phyloP scores from a whole-genome alignment of 2,329 filamentous ascomycete species.

The Colletotrichum graminicola region DNA sequence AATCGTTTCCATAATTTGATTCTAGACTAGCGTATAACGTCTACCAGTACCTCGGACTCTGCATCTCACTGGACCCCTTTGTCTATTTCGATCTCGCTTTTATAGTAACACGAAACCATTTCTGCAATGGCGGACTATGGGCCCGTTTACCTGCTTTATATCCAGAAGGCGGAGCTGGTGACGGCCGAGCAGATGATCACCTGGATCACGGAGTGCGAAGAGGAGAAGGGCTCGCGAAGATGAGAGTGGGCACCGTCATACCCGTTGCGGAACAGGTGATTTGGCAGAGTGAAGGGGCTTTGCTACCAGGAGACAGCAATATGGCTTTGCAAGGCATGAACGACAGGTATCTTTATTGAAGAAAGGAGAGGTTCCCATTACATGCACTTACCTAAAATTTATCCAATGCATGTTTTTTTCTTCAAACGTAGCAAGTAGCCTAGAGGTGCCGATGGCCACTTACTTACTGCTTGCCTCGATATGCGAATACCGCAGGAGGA shows the following conservation, averaged over 20 bases:
- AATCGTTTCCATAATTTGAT: background rate
- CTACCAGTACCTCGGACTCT: background rate
- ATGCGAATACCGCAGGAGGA: background rate
- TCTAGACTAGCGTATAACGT: background rate
- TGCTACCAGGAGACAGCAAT: conserved; percentile 6
- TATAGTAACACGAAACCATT: no score
- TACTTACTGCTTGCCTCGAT: background rate
- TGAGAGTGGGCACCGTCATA: background rate
- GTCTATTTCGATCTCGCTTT: background rate
- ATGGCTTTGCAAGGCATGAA: conserved; percentile 6
- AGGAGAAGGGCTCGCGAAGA: background rate
- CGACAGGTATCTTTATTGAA: conserved; percentile 15
- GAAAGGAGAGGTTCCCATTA: background rate
- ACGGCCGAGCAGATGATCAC: conserved; percentile 10
- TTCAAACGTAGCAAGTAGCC: background rate
- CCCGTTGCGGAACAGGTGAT: conserved; percentile 3
- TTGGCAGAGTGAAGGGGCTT: conserved; percentile 6
- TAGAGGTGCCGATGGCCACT: background rate
- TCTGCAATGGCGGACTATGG: conserved; percentile 11
- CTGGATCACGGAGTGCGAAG: conserved; percentile 17
- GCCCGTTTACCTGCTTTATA: conserved; percentile 31
- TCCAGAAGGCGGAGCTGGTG: conserved; percentile 12
- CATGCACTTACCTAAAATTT: background rate
- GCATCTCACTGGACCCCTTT: no score
- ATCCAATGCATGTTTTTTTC: background rate